Base-by-base conservation (phyloP, 495 filamentous ascomycete genomes). In the Massariosphaeria phaeospora region DNA sequence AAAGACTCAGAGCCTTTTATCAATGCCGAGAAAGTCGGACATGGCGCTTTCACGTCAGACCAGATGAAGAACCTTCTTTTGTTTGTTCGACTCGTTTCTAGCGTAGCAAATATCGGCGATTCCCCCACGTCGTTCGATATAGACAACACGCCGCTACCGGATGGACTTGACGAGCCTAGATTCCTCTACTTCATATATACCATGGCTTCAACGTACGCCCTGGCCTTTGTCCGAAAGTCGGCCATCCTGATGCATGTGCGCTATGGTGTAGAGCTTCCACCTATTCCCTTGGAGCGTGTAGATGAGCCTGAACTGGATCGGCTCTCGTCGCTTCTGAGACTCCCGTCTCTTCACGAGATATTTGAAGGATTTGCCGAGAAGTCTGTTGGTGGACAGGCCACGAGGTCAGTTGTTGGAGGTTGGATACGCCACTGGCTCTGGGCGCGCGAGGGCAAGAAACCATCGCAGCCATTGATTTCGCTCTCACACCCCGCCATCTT, bases 401-500 rank as follows among this genome's bases (percentile, higher is more conserved):
- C 75, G 31, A 74, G 75, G 31, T 66, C 69, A 3, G 73, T 85
- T n/a, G 81, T 90, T 26, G 73, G 75, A 9, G 86, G 88, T 31
- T 98, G 93, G 93, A 83, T 94, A 52, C 73, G 74, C 55, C 88
- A 94, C 62, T 76, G 76, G 55, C 48, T 54, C 6, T 68, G 57
- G 56, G 36, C 41, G 18, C 62, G 48, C 38, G 66, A 57, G 44
- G 55, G 53, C 57, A 63, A 65, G 48, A 47, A 42, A 10, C 38
- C 42, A 35, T 44, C 38, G 15, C n/a, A 42, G 31, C 31, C 52
- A 17, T 66, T 62, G 11, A 74, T 79, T 29, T 70, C 71, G 27
- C 68, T 93, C 42, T 78, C 84, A 40, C 93, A 98, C 68, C 94
- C 93, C 0, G 85, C 80, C 3, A 95, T 97, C 52, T 93, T 89